These are phyloP conservation scores for Salix brachista DNA, from an alignment of 345 rosid species.

Conservation along the genomic window DNA sequence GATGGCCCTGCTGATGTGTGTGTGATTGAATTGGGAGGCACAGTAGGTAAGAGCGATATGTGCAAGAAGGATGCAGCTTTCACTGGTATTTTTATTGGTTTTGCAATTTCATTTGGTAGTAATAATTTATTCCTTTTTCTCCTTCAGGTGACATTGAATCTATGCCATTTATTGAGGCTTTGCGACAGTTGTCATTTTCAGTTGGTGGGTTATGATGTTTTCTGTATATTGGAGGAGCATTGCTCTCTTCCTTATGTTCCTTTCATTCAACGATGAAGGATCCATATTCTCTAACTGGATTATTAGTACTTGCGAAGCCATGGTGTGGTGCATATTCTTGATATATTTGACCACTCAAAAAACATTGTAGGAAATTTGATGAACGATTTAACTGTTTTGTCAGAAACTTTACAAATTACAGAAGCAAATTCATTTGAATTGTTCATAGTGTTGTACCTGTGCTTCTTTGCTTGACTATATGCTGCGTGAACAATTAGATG, in stretches of 20 bases:
- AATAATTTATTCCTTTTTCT: neutral
- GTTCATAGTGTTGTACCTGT: neutral
- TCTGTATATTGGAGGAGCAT: neutral
- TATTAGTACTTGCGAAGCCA: neutral
- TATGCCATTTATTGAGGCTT: slow-evolving; percentile 35
- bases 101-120: neutral
- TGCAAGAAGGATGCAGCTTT: neutral
- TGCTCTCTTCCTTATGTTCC: neutral
- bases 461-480: neutral
- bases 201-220: slow-evolving; percentile 20
- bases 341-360: neutral
- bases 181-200: slow-evolving; percentile 31
- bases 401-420: neutral
- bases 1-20: slow-evolving; percentile 32
- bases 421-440: neutral
- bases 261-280: neutral
- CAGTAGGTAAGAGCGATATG: slow-evolving; percentile 34
- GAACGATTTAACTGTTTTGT: neutral
- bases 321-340: neutral
- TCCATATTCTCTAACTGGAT: neutral
- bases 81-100: neutral
- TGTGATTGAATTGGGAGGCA: slow-evolving; percentile 38
- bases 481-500: neutral
- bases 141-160: slow-evolving; percentile 33
- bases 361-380: neutral